Evolutionary conservation across 495 filamentous ascomycete species (phyloP), one percentile per base, ranked within the genome.

Genomic region (Corynascus novoguineensis): DNA sequence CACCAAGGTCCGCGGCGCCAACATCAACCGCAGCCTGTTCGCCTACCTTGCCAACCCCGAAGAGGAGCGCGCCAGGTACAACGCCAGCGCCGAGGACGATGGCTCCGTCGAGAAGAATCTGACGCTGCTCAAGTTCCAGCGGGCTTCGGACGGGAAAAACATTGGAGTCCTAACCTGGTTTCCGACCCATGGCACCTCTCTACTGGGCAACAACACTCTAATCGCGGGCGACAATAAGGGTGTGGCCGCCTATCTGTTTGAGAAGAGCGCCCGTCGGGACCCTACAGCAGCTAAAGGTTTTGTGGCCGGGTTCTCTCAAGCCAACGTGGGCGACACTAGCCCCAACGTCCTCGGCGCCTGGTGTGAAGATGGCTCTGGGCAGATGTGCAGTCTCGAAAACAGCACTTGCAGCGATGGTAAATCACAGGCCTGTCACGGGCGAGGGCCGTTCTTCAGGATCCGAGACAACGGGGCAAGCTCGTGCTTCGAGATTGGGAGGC

Each of bases 221-320:
- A 83, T 96, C 42, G 85, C 90, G 4, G 93, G 90, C 10, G 92
- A 98, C 68, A 98, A 98, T 69, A 98, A 98, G 71, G 92, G 92
- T 14, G 90, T 96, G 5, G 93, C 92, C 19, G 92, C 92, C 1
- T 84, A 85, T 60, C 71, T 93, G 7, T 88, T 97, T 55, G 92
- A 98, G 67, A 80, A 88, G 62, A 86, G 81, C 44, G 77, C 87
- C 11, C 61, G 68, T 4, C 69, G 65, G 6, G 75, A 81, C 9
- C 60, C 68, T 0, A 68, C 74, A 11, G 82, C 82, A 31, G 78
- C 84, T 0, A 81, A 85, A 22, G 80, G 78, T n/a, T 95, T 91
- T 59, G 87, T 98, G 17, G 89, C 95, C 2, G 92, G 90, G 11
- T 98, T 98, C 68, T 95, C 91, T 0, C 93, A 97, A 69, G 84